Percentiles rank a stretch among this genome's conserved stretches.
Evolutionary conservation across 352 stramenopile genomes (phyloP).

Genomic region (Globisporangium takayamanum): DNA sequence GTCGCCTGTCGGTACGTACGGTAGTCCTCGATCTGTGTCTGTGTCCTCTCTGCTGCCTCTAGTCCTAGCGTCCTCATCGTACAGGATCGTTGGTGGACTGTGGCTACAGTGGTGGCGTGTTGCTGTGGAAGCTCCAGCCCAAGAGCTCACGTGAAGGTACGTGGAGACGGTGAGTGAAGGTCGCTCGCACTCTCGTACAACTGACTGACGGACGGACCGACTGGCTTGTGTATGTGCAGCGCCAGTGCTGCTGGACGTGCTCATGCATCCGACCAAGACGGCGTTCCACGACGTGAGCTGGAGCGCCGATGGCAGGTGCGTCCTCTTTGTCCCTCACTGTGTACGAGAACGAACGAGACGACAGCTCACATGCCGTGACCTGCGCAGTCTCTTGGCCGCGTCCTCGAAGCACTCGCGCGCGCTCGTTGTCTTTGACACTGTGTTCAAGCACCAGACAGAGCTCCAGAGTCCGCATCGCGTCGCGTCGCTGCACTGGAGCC

Average conservation of each 20-base stretch:
- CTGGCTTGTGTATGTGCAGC: constrained; percentile 1
- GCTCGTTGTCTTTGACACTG: constrained; percentile 54
- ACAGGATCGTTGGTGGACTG: neutral
- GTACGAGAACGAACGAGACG: neutral
- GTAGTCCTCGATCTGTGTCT: neutral
- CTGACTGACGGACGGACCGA: neutral
- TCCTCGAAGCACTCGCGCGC: constrained; percentile 37
- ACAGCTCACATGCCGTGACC: neutral
- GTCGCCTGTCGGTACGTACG: constrained; percentile 47
- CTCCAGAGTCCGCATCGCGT: constrained; percentile 52
- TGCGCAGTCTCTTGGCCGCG: constrained; percentile 42
- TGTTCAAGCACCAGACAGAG: constrained; percentile 49
- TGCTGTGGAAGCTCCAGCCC: constrained; percentile 57
- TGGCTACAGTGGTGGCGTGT: constrained; percentile 35
- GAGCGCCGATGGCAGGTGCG: constrained; percentile 59
- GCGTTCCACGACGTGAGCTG: constrained; percentile 53
- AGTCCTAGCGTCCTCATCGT: neutral
- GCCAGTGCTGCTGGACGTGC: constrained; percentile 49
- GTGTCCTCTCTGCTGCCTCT: neutral
- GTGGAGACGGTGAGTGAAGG: neutral
- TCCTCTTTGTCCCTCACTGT: neutral
- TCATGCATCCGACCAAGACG: constrained; percentile 45
- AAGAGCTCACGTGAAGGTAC: constrained; percentile 30
- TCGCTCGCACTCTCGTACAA: neutral
- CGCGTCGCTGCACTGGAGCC: constrained; percentile 58